These are phyloP conservation scores for Aureobasidium sp. DNA, from an alignment of 2,329 filamentous ascomycete genomes.

Conservation along the genomic window DNA sequence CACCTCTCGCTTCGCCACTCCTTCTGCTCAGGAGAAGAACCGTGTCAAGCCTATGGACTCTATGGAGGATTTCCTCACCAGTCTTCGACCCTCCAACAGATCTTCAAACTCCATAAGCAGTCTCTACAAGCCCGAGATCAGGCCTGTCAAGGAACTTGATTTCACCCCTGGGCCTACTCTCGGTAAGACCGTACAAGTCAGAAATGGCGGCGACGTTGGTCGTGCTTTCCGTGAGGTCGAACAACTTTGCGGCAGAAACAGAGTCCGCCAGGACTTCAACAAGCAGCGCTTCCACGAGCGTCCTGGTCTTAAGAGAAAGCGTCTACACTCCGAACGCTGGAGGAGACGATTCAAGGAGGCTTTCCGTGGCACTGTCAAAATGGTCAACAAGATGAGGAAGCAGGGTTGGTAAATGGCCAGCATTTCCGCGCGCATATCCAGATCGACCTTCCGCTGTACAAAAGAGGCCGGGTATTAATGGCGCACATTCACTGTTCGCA, in stretches of 20 bases:
- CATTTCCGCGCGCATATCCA: background rate
- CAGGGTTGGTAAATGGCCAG: conserved; percentile 64
- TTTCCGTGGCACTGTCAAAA: conserved; percentile 69
- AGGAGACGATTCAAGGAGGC: conserved; percentile 70
- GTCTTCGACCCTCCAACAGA: conserved; percentile 5
- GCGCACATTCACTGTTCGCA: background rate
- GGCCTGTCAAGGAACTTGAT: background rate
- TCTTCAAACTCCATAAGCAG: background rate
- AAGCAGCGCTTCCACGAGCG: conserved; percentile 68
- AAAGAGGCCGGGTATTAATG: background rate
- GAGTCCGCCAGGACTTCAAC: conserved; percentile 48
- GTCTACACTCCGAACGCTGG: conserved; percentile 72
- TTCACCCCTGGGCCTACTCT: conserved; percentile 27
- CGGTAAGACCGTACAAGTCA: conserved; percentile 35
- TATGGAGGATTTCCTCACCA: conserved; percentile 15
- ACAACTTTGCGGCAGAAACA: conserved; percentile 46
- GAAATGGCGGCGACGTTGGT: conserved; percentile 39
- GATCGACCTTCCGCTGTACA: background rate
- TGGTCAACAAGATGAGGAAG: conserved; percentile 62
- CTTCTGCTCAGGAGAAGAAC: conserved; percentile 19
- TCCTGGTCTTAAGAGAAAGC: conserved; percentile 67
- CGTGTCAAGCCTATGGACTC: conserved; percentile 13
- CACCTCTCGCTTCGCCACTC: conserved; percentile 25
- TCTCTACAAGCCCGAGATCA: conserved; percentile 8
- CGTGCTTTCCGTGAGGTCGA: conserved; percentile 41